These are phyloP conservation scores for Malus orientalis DNA, from an alignment of 306 rosid genomes.

Conservation along the genomic window DNA sequence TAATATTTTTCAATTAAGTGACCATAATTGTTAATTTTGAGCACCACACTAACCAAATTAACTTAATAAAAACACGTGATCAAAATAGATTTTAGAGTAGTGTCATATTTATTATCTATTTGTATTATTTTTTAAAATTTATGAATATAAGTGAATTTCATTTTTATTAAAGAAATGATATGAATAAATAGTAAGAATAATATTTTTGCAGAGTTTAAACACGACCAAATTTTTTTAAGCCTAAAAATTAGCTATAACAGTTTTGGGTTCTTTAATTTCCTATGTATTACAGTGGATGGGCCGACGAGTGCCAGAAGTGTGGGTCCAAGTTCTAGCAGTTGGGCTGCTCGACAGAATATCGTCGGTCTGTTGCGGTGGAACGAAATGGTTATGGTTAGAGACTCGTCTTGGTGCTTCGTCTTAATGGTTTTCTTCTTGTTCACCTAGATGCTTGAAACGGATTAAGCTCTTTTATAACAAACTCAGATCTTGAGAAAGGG, in stretches of 20 bases:
- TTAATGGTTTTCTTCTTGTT: conserved; percentile 16
- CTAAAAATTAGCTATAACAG: neutral
- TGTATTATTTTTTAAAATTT: too few relatives aligned
- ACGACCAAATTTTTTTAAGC: too few relatives aligned
- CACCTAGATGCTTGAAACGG: neutral
- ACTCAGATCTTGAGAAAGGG: neutral
- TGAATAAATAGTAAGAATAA: too few relatives aligned
- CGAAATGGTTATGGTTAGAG: conserved; percentile 10
- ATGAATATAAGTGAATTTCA: too few relatives aligned
- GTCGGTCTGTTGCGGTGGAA: conserved; percentile 22
- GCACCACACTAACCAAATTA: too few relatives aligned
- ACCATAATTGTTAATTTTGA: too few relatives aligned
- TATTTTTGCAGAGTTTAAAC: too few relatives aligned
- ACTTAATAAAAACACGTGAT: too few relatives aligned
- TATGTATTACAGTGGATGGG: conserved; percentile 18
- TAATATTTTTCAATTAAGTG: too few relatives aligned
- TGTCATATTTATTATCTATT: too few relatives aligned
- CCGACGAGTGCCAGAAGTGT: neutral
- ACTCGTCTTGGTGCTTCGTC: conserved; percentile 17
- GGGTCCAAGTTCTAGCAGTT: conserved; percentile 13
- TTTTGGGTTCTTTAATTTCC: neutral
- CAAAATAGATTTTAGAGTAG: too few relatives aligned
- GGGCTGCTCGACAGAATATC: conserved; percentile 17
- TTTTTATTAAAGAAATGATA: too few relatives aligned
- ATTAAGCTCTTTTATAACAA: neutral